Percentiles rank a stretch among this genome's conserved stretches.
Conservation (phyloP, 805 yeast genomes). For the Pichia nakasei region DNA sequence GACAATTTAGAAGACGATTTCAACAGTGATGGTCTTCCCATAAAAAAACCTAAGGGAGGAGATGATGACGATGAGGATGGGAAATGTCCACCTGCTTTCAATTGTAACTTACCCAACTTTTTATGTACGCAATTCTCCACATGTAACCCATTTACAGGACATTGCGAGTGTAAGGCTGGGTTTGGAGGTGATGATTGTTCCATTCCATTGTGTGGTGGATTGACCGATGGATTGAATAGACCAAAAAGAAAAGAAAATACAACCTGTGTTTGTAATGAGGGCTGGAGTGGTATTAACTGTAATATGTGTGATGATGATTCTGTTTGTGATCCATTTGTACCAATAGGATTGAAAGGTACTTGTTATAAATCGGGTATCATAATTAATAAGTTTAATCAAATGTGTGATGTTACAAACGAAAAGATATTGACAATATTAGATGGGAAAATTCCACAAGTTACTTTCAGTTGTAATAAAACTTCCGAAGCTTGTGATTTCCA, state of each 20-base stretch:
- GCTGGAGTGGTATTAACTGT: constrained; percentile 95
- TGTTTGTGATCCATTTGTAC: constrained; percentile 82
- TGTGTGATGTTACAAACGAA: constrained; percentile 89
- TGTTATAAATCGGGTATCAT: constrained; percentile 82
- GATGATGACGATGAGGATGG: constrained; percentile 18
- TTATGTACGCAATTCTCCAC: constrained; percentile 82
- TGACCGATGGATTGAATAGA: constrained; percentile 54
- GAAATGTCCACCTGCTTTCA: constrained; percentile 86
- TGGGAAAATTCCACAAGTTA: constrained; percentile 83
- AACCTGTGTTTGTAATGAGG: constrained; percentile 66
- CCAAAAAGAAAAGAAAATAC: constrained; percentile 48
- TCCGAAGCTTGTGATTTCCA: constrained; percentile 73
- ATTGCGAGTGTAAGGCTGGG: constrained; percentile 87
- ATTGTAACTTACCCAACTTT: constrained; percentile 86
- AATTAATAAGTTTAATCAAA: constrained; percentile 74
- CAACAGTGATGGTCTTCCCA: background rate
- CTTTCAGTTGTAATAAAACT: constrained; percentile 76
- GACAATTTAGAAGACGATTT: background rate
- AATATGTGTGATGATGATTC: constrained; percentile 68
- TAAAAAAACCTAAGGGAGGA: background rate
- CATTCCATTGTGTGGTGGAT: constrained; percentile 77
- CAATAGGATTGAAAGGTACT: constrained; percentile 73
- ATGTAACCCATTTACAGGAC: constrained; percentile 85
- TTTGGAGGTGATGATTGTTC: constrained; percentile 93
- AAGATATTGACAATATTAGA: constrained; percentile 74